Conservation (phyloP, 2,329 filamentous ascomycete genomes). For the Fusarium nisikadoi region DNA sequence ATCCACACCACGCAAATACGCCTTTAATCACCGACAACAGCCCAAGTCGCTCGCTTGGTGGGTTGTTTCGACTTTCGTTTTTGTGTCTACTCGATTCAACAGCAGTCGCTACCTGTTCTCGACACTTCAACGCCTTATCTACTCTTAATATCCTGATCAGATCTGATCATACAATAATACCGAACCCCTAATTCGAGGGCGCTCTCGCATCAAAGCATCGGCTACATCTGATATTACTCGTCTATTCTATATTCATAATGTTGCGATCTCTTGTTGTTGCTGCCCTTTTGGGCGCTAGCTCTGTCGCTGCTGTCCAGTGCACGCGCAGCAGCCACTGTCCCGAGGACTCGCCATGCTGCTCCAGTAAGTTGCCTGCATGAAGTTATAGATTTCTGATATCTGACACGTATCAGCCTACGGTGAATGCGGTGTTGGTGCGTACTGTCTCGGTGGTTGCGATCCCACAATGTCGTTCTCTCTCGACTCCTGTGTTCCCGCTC, state of each 20-base stretch:
- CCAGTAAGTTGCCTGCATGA: constrained; percentile 64
- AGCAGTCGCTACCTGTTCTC: constrained; percentile 25
- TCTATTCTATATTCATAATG: constrained; percentile 45
- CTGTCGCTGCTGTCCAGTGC: constrained; percentile 54
- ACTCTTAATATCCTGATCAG: constrained; percentile 11
- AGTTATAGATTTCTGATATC: constrained; percentile 7
- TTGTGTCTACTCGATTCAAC: not conserved
- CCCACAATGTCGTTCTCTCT: constrained; percentile 84
- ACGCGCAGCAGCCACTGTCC: constrained; percentile 72
- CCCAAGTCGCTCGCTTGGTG: constrained; percentile 34
- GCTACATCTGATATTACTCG: constrained; percentile 9
- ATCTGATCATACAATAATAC: constrained; percentile 9
- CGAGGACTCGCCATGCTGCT: constrained; percentile 78
- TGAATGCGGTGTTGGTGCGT: constrained; percentile 91
- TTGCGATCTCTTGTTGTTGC: constrained; percentile 46
- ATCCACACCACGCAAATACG: not conserved
- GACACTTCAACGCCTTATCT: constrained; percentile 8
- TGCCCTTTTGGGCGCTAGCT: constrained; percentile 48
- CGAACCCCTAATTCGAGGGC: constrained; percentile 8
- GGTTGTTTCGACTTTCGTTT: constrained; percentile 21
- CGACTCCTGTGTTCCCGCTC: constrained; percentile 85
- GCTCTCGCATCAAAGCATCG: constrained; percentile 10
- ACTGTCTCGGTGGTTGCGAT: constrained; percentile 95
- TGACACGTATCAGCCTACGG: constrained; percentile 76
- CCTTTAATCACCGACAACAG: constrained; percentile 14